Conservation (phyloP, 805 yeast genomes). For the Isabelozyma gotoi region DNA sequence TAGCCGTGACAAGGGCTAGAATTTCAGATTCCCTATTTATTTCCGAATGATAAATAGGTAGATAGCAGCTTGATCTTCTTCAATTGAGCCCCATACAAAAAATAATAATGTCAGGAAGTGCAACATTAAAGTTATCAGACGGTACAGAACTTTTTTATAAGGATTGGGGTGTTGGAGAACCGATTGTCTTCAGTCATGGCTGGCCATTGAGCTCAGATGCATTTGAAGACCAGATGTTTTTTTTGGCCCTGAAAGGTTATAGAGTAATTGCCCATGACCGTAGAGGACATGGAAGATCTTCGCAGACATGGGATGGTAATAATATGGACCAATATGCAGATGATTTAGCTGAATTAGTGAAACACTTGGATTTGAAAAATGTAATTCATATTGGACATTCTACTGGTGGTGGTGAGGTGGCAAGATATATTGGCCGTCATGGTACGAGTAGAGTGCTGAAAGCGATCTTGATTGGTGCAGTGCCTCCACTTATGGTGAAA, state of each 20-base stretch:
- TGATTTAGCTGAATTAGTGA: slow-evolving; percentile 15
- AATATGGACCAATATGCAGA: slow-evolving; percentile 17
- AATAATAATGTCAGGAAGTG: slow-evolving; percentile 6
- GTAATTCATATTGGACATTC: slow-evolving; percentile 15
- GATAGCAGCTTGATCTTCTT: too few relatives aligned
- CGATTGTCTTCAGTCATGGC: slow-evolving; percentile 16
- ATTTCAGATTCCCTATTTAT: too few relatives aligned
- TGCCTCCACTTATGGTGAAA: slow-evolving; percentile 15
- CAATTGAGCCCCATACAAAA: too few relatives aligned
- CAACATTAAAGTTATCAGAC: slow-evolving; percentile 7
- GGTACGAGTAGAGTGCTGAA: slow-evolving; percentile 11
- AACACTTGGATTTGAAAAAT: slow-evolving; percentile 10
- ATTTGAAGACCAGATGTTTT: slow-evolving; percentile 15
- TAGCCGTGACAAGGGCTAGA: too few relatives aligned
- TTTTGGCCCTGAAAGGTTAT: slow-evolving; percentile 13
- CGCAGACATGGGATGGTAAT: slow-evolving; percentile 16
- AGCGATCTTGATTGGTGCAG: slow-evolving; percentile 14
- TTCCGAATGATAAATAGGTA: too few relatives aligned
- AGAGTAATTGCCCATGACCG: slow-evolving; percentile 16
- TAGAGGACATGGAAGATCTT: slow-evolving; percentile 16
- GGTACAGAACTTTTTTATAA: slow-evolving; percentile 14
- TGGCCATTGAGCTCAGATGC: slow-evolving; percentile 16
- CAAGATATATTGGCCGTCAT: slow-evolving; percentile 12
- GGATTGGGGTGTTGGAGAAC: slow-evolving; percentile 15
- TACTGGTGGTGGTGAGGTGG: slow-evolving; percentile 18